These are phyloP conservation scores for Picochlorum sp. DNA, from an alignment of 139 green algal species.

Conservation along the genomic window DNA sequence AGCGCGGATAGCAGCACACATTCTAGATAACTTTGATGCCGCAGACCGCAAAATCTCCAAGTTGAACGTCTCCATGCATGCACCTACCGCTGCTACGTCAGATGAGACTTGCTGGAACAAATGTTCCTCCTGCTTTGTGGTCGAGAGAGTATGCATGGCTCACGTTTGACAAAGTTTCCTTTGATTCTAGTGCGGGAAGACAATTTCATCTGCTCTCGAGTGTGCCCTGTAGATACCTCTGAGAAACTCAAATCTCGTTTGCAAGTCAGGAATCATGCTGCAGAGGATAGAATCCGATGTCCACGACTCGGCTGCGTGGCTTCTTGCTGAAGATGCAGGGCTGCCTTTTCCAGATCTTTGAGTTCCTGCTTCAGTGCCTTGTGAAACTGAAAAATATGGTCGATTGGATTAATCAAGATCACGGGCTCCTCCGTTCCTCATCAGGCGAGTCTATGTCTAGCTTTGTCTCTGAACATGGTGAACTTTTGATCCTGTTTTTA, in stretches of 20 bases:
- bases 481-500: neutral
- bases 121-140: constrained; percentile 86
- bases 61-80: constrained; percentile 3
- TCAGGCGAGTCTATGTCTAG: neutral
- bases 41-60: constrained; percentile 21
- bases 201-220: constrained; percentile 79
- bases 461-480: too few species aligned
- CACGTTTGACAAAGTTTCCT: constrained; percentile 87
- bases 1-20: constrained; percentile 73
- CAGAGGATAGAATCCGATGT: neutral
- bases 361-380: constrained; percentile 65
- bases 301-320: constrained; percentile 5
- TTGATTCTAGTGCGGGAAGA: constrained; percentile 96
- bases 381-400: constrained; percentile 94
- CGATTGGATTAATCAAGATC: constrained; percentile 64
- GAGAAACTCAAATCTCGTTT: constrained; percentile 88
- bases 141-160: constrained; percentile 94
- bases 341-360: constrained; percentile 66
- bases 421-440: neutral
- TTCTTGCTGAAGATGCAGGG: constrained; percentile 36
- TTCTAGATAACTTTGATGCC: constrained; percentile 47
- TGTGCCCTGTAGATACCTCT: constrained; percentile 72
- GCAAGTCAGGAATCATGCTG: constrained; percentile 39
- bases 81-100: constrained; percentile 14
- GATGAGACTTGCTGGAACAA: constrained; percentile 65